Conservation (phyloP, 345 rosid genomes). For the Salix arbutifolia region DNA sequence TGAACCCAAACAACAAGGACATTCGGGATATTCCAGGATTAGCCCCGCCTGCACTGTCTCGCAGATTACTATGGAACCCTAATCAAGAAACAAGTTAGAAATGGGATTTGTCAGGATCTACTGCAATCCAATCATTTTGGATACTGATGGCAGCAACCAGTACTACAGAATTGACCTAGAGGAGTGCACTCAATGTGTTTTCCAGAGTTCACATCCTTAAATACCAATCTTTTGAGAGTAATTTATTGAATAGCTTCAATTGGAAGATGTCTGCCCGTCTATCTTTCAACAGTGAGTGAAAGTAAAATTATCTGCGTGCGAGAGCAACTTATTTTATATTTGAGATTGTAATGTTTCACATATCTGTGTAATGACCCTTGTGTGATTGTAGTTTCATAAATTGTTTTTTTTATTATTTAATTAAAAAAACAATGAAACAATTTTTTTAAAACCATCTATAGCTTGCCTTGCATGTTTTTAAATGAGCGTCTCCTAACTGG, state of each 20-base stretch:
- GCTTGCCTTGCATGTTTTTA: too few relatives aligned
- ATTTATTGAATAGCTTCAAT: conserved; percentile 1
- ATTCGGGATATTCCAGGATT: conserved; percentile 83
- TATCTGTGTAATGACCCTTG: background rate
- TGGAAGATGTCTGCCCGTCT: background rate
- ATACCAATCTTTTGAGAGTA: background rate
- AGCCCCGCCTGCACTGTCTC: conserved; percentile 81
- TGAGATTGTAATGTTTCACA: background rate
- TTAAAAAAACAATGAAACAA: too few relatives aligned
- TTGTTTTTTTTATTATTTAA: background rate
- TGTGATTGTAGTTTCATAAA: background rate
- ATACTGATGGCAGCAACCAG: background rate
- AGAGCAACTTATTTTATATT: background rate
- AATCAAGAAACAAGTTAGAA: conserved; percentile 11
- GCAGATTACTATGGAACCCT: conserved; percentile 69
- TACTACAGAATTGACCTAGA: background rate
- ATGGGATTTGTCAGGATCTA: background rate
- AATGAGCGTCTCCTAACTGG: too few relatives aligned
- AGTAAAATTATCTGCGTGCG: background rate
- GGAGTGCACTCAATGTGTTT: background rate
- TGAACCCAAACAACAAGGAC: conserved; percentile 85
- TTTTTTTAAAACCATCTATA: too few relatives aligned
- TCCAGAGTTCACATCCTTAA: background rate
- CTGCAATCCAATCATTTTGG: background rate
- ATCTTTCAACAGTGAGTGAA: background rate